Conservation (phyloP, 169 alveolate genomes). For the Amoebophrya sp. region DNA sequence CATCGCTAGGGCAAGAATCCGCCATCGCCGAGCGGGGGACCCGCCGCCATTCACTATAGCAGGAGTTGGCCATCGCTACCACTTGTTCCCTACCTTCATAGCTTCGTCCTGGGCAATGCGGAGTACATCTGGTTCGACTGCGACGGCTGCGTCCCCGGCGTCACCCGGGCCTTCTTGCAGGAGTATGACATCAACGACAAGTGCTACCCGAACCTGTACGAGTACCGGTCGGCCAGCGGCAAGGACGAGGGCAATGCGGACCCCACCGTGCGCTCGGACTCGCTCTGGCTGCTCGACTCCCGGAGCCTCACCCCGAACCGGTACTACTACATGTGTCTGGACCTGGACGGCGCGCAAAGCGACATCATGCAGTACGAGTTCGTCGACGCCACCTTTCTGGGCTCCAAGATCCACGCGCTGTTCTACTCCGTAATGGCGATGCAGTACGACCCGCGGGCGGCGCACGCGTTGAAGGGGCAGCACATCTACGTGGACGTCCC, state of each 20-base stretch:
- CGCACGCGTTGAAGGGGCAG: background rate
- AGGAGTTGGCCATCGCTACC: no score
- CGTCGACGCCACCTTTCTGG: background rate
- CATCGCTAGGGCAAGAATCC: no score
- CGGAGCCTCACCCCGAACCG: background rate
- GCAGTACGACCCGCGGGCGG: background rate
- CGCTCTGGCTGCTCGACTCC: background rate
- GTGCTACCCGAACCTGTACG: background rate
- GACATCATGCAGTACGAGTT: background rate
- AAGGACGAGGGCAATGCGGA: background rate
- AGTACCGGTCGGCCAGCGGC: background rate
- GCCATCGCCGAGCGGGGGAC: no score
- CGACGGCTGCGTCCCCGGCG: background rate
- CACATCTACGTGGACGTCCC: background rate
- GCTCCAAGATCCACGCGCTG: background rate
- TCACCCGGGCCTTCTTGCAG: background rate
- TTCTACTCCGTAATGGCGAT: background rate
- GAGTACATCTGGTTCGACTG: background rate
- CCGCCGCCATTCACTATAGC: no score
- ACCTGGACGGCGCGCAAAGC: background rate
- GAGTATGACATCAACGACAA: background rate
- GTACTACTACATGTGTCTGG: background rate
- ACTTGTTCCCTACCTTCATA: no score
- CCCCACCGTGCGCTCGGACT: background rate
- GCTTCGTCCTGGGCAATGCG: background rate